Base-by-base conservation (phyloP, 805 yeast species). In the Lipomyces orientalis region DNA sequence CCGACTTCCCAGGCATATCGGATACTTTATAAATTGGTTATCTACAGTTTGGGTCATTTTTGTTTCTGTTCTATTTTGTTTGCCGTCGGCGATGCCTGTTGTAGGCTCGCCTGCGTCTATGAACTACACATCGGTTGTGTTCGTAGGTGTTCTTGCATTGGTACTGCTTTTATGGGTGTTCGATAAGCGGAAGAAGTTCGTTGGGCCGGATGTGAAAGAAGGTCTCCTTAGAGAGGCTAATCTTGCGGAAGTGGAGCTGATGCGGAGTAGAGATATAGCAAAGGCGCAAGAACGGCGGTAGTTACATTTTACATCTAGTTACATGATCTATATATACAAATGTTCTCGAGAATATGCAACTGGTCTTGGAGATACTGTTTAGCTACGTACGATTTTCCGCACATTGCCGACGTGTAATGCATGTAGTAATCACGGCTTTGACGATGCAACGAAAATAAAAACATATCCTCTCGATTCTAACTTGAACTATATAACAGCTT, bases 101-200 rank as follows among this genome's bases (percentile, higher is more conserved):
- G 33, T 58, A n/a, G 60, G 60, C 29, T 71, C 70, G 22, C 75
- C 77, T 67, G 80, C 80, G 51, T 73, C 82, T 58, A 85, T 86
- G 88, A 86, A 86, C 75, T 86, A 86, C 75, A 84, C 88, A 4
- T 79, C 80, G 69, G 87, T 82, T 10, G 83, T 86, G 61, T 58
- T 85, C 79, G 87, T 58, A 6, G 79, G 73, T 64, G 77, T 77
- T 76, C 77, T 76, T 64, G 79, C 65, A 70, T 80, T 61, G 73
- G 73, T 51, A 77, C 81, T 59, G 79, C 80, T 64, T 7, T 86
- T 86, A 84, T 86, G 79, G 73, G 64, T 76, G 8, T 71, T 82
- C 10, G 85, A 80, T 73, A 88, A 88, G 55, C 82, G 76, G 67
- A 83, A 83, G 65, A 85, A 87, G 87, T 86, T 85, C 78, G 75